Evolutionary conservation across 805 yeast genomes (phyloP), one percentile per base, ranked within the genome.

Genomic region (Ogataea trehaloabstinens): DNA sequence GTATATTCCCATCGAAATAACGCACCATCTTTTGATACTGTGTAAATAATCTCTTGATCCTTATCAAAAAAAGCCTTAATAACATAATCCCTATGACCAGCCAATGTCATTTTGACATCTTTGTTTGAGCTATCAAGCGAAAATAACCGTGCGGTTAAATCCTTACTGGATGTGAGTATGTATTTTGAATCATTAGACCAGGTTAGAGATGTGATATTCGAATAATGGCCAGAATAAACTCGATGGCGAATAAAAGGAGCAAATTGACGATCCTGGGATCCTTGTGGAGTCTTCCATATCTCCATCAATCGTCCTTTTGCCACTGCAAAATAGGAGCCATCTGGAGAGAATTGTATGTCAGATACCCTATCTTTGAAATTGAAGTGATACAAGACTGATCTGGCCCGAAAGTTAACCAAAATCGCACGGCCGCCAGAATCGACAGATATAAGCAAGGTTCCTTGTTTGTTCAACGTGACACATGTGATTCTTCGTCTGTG

Each of bases 181-280:
- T 89, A 93, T 51, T 96, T 74, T 4, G 96, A 85, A 62, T 93
- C 99, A 20, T 71, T 72, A 1, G 97, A 87, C 98, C 98, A 93
- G 3, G 86, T 72, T 8, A 93, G 61, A 2, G 89, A 78, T 2
- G 77, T 71, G 18, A 93, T 78, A 51, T 87, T 95, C 35, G 80
- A 81, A 58, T 80, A 89, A 66, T 93, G 99, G 24, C 99, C 99
- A 1, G 96, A 88, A 53, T 89, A 89, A 6, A 85, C 77, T 55
- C 95, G 71, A 62, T 86, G 87, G 46, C 95, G 83, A 28, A 91
- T 85, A 63, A 93, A 93, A 12, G 99, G 99, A 0, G 96, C 93
- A 71, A 93, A 93, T 59, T 89, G 96, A 44, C 95, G 74, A 55
- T 88, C 96, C 52, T 86, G 93, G 6, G 78, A 66, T 18, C 71